phyloP scores from a whole-genome alignment of 768 basidiomycete genomes.

The Boletus vermiculosoides region DNA sequence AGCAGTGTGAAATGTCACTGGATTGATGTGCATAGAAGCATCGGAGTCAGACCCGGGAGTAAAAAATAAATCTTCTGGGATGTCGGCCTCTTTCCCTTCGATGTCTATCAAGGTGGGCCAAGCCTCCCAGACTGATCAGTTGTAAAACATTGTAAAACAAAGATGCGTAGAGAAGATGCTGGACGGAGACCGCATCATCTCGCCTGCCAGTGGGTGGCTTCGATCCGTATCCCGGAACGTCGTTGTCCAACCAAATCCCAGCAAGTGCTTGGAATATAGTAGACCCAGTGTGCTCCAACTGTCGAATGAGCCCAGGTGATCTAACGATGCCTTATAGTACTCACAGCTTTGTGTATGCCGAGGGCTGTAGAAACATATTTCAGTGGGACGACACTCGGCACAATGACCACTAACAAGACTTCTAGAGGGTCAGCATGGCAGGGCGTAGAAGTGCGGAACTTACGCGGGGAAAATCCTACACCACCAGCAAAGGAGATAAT shows the following conservation, averaged over 20 bases:
- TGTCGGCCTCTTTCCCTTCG: conserved; percentile 31
- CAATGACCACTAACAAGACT: conserved; percentile 75
- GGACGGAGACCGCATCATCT: conserved; percentile 40
- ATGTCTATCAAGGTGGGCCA: conserved; percentile 48
- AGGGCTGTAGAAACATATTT: conserved; percentile 79
- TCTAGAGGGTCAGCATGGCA: conserved; percentile 5
- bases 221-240: neutral
- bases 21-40: neutral
- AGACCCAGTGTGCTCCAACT: conserved; percentile 76
- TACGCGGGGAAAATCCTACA: conserved; percentile 71
- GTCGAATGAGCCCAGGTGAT: neutral
- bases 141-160: conserved; percentile 57
- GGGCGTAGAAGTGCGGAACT: neutral
- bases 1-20: neutral
- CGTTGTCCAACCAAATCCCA: conserved; percentile 61
- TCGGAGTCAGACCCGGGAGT: neutral
- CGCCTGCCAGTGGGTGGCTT: conserved; percentile 19
- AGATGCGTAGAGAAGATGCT: conserved; percentile 57
- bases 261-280: conserved; percentile 71
- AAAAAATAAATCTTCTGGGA: conserved; percentile 12
- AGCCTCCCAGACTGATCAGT: conserved; percentile 46
- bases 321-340: conserved; percentile 20
- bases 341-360: conserved; percentile 75
- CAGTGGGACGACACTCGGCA: conserved; percentile 65
- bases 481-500: conserved; percentile 63